Evolutionary conservation across 495 filamentous ascomycete genomes (phyloP).

Genomic region (Patellaria atrata): DNA sequence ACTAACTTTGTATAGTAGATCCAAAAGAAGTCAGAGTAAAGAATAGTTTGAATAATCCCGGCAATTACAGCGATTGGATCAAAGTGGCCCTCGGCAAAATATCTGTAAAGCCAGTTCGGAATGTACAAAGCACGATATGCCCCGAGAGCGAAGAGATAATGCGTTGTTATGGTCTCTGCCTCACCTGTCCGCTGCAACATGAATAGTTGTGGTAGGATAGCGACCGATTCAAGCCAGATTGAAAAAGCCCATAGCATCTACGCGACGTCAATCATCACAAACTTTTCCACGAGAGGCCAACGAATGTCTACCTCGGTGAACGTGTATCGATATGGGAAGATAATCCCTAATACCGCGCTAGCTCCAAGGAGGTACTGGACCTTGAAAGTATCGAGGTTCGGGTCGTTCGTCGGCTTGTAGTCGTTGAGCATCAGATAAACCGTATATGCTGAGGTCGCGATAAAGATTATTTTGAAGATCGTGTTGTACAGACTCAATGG

Average conservation of each 20-base stretch:
- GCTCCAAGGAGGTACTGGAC: slow-evolving; percentile 80
- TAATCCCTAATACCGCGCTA: slow-evolving; percentile 58
- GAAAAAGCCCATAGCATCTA: slow-evolving; percentile 94
- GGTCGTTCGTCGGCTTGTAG: slow-evolving; percentile 92
- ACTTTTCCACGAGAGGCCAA: neutral
- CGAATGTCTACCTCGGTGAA: slow-evolving; percentile 43
- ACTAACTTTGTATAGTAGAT: slow-evolving; percentile 92
- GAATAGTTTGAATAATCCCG: slow-evolving; percentile 78
- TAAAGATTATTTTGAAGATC: slow-evolving; percentile 90
- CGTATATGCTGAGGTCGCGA: slow-evolving; percentile 75
- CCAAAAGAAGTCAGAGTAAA: slow-evolving; percentile 99
- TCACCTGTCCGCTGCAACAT: slow-evolving; percentile 96
- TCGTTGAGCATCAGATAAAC: slow-evolving; percentile 93
- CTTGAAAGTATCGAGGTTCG: slow-evolving; percentile 90
- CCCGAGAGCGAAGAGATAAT: slow-evolving; percentile 95
- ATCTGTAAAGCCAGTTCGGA: slow-evolving; percentile 93
- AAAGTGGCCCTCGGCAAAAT: slow-evolving; percentile 51
- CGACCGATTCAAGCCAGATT: slow-evolving; percentile 93
- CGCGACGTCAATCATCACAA: slow-evolving; percentile 15
- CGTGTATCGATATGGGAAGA: slow-evolving; percentile 74
- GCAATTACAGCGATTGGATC: slow-evolving; percentile 76
- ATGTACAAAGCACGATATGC: slow-evolving; percentile 88
- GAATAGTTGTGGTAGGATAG: slow-evolving; percentile 92
- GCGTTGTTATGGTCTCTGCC: slow-evolving; percentile 94
- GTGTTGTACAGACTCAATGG: slow-evolving; percentile 64